Conservation (phyloP, 2,329 filamentous ascomycete genomes). For the Purpureocillium lavendulum region DNA sequence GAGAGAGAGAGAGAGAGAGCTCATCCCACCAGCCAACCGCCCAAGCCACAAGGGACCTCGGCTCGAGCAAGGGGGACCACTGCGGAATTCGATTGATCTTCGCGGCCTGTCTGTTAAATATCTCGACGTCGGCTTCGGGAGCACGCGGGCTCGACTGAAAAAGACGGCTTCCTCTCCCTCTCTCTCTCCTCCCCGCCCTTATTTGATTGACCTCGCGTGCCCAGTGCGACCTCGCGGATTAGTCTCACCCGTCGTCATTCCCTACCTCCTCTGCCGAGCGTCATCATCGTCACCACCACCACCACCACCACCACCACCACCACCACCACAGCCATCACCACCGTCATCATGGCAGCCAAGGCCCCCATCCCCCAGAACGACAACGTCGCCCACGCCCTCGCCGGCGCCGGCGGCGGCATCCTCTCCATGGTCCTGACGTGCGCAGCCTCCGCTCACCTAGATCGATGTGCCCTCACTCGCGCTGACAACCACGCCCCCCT, state of each 20-base stretch:
- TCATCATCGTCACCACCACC: conserved; percentile 34
- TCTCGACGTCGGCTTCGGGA: too few relatives aligned
- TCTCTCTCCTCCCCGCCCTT: neutral
- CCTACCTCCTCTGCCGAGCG: too few relatives aligned
- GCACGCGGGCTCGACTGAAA: too few relatives aligned
- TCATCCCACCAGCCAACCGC: too few relatives aligned
- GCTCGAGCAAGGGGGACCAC: neutral
- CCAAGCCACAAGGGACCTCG: conserved; percentile 1
- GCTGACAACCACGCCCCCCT: too few relatives aligned
- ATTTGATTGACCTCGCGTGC: too few relatives aligned
- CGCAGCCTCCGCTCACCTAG: conserved; percentile 17
- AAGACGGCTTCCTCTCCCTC: neutral
- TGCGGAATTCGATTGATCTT: too few relatives aligned
- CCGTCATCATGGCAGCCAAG: conserved; percentile 35
- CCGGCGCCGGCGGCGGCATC: conserved; percentile 86
- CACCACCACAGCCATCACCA: conserved; percentile 2
- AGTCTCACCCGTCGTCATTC: too few relatives aligned
- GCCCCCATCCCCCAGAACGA: conserved; percentile 76
- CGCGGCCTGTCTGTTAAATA: too few relatives aligned
- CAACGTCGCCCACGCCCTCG: conserved; percentile 92
- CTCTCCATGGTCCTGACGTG: conserved; percentile 94
- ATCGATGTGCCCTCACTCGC: too few relatives aligned
- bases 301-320: conserved; percentile 60
- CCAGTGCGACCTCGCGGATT: too few relatives aligned
- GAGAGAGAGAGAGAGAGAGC: too few relatives aligned